Evolutionary conservation across 148 eudicot genomes (phyloP).

Genomic region (Chenopodium quinoa): DNA sequence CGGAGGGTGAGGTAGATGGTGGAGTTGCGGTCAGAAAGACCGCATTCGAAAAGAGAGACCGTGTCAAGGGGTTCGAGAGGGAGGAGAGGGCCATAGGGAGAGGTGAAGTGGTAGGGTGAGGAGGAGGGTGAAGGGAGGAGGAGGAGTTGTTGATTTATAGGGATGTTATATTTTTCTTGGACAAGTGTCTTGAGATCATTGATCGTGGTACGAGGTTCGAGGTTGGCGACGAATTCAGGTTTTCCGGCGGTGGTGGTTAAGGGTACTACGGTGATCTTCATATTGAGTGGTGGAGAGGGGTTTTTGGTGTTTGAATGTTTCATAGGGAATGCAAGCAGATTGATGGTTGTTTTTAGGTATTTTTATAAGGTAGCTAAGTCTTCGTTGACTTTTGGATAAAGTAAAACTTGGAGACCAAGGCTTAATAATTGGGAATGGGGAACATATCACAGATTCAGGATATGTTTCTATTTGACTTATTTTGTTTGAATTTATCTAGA

Average conservation of each 20-base stretch:
- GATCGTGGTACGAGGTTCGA: neutral
- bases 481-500: too few species aligned
- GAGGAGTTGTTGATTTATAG: slow-evolving; percentile 7
- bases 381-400: neutral
- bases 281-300: neutral
- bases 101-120: neutral
- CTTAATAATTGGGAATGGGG: neutral
- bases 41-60: neutral
- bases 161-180: neutral
- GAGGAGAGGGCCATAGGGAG: slow-evolving; percentile 3
- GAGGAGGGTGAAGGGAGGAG: neutral
- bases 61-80: neutral
- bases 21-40: neutral
- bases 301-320: neutral
- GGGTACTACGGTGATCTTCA: slow-evolving; percentile 17
- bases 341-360: neutral
- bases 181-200: neutral
- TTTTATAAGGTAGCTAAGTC: neutral
- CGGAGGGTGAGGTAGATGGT: neutral
- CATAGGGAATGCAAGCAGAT: neutral
- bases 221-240: neutral
- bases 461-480: too few species aligned
- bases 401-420: slow-evolving; percentile 3
- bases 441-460: neutral
- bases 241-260: neutral